phyloP scores from a whole-genome alignment of 306 rosid genomes.

The Cercis canadensis region DNA sequence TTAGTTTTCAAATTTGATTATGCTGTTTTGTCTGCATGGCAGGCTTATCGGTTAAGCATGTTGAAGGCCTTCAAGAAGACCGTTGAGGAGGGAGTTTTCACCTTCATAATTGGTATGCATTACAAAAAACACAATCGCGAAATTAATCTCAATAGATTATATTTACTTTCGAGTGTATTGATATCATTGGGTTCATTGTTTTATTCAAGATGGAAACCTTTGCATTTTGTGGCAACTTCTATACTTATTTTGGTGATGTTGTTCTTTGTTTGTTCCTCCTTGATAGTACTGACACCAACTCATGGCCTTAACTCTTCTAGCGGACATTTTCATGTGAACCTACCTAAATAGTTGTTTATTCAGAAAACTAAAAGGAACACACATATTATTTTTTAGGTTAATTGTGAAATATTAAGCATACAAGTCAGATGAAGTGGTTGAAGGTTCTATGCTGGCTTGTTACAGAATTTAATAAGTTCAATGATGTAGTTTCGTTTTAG shows the following conservation, averaged over 20 bases:
- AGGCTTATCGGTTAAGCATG: slow-evolving; percentile 98
- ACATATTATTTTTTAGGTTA: slow-evolving; percentile 29
- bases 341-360: slow-evolving; percentile 31
- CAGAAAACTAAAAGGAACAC: slow-evolving; percentile 19
- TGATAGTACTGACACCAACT: slow-evolving; percentile 26
- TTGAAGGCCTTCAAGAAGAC: slow-evolving; percentile 95
- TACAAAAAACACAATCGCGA: slow-evolving; percentile 23
- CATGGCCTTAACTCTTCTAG: slow-evolving; percentile 30
- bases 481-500: slow-evolving; percentile 73
- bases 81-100: slow-evolving; percentile 86
- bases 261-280: slow-evolving; percentile 37
- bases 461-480: slow-evolving; percentile 52
- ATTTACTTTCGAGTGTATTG: slow-evolving; percentile 29
- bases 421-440: slow-evolving; percentile 43
- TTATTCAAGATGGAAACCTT: slow-evolving; percentile 46
- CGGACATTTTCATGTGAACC: slow-evolving; percentile 35
- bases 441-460: slow-evolving; percentile 53
- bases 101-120: slow-evolving; percentile 92
- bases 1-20: not conserved
- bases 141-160: slow-evolving; percentile 24
- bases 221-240: slow-evolving; percentile 44
- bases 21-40: slow-evolving; percentile 33
- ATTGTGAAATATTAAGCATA: slow-evolving; percentile 35
- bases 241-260: slow-evolving; percentile 40
- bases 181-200: slow-evolving; percentile 38